Evolutionary conservation across 768 basidiomycete species (phyloP), one percentile per base, ranked within the genome.

Genomic region (Gautieria morchelliformis): DNA sequence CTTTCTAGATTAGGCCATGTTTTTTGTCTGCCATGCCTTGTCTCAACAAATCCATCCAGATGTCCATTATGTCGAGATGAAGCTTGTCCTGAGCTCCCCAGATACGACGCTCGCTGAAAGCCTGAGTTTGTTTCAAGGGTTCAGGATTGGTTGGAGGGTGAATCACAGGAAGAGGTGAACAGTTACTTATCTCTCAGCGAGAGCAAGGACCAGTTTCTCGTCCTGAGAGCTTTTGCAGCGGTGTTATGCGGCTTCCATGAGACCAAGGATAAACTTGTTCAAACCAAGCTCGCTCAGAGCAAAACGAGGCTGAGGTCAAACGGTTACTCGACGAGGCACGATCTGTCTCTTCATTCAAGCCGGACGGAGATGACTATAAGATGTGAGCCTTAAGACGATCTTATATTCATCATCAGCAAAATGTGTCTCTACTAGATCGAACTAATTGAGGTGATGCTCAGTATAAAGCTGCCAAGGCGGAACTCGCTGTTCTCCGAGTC

Each of bases 21-120:
- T 35, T 54, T 56, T 50, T 63, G 24, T 56, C 57, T 53, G 42
- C 53, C 56, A 57, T 57, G 56, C 48, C 48, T 57, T 9, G 37
- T 57, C 3, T 47, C 56, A 14, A 57, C 56, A 15, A 48, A n/a
- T 48, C 56, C 56, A 17, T 20, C 56, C 9, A 46, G 47, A 50
- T 57, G 56, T 49, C 56, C 56, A 24, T 39, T 57, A 57, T 57
- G 56, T 24, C 17, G 56, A 57, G 48, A 32, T 57, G 46, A 57
- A 57, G 48, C 56, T 57, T 12, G 56, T 57, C 14, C 46, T 35
- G 33, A 48, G 46, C 37, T 57, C 56, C n/a, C 56, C 56, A 17
- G 56, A 57, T 3, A 57, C 50, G 45, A 57, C 56, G 10, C 56
- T 57, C 14, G 45, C 47, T 1, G 56, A 57, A 30, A 49, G 56